Evolutionary conservation across 352 stramenopile species (phyloP).

Genomic region (Stramenopiles sp.): DNA sequence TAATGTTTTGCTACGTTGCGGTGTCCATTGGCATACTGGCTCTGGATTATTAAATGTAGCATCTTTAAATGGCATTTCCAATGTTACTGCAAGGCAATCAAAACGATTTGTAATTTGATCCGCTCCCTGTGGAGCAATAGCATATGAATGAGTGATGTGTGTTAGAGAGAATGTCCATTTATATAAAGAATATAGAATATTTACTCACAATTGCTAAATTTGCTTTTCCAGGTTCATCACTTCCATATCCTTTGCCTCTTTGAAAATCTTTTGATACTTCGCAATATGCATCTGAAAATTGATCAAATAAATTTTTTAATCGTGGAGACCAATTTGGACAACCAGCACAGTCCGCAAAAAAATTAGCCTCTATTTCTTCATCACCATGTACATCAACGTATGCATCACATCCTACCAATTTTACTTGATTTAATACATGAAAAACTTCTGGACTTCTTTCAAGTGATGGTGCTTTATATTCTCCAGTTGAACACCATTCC

Average conservation of each 20-base stretch:
- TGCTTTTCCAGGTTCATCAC: constrained; percentile 22
- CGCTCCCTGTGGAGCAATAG: too few species aligned
- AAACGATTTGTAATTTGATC: constrained; percentile 39
- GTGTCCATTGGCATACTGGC: constrained; percentile 14
- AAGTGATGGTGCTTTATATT: constrained; percentile 33
- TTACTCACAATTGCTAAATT: constrained; percentile 44
- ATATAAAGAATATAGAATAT: too few species aligned
- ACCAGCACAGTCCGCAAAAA: constrained; percentile 35
- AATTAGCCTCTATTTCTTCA: constrained; percentile 43
- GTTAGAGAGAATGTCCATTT: too few species aligned
- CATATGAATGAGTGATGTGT: too few species aligned
- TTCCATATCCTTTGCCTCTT: constrained; percentile 29
- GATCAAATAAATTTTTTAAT: constrained; percentile 31
- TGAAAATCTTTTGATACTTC: constrained; percentile 37
- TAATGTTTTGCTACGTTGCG: neutral
- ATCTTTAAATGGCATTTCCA: constrained; percentile 51
- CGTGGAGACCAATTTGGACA: constrained; percentile 31
- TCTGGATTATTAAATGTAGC: constrained; percentile 31
- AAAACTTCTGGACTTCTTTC: constrained; percentile 37
- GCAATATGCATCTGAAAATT: constrained; percentile 30
- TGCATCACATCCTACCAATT: constrained; percentile 35
- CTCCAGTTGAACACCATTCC: constrained; percentile 30
- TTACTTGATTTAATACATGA: constrained; percentile 35
- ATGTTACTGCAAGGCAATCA: constrained; percentile 34
- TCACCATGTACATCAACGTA: constrained; percentile 49